phyloP scores from a whole-genome alignment of 345 rosid species.

The Sisymbrium irio region DNA sequence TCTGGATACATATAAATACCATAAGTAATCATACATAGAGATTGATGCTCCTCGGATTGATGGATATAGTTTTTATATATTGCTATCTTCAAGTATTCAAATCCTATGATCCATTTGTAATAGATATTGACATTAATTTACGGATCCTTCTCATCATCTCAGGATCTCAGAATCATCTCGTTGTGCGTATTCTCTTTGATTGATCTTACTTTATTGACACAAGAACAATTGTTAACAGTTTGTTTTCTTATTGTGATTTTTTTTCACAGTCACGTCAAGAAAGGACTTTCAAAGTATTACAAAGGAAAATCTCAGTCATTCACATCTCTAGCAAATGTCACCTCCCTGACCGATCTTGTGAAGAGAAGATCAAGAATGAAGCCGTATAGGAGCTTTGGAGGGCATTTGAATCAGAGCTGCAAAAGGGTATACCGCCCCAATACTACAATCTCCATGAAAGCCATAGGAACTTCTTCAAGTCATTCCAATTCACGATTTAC shows the following conservation, averaged over 20 bases:
- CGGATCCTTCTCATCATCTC: background rate
- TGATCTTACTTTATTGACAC: background rate
- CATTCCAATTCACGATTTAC: constrained; percentile 6
- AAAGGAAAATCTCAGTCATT: constrained; percentile 74
- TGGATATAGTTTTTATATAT: background rate
- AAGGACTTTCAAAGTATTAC: constrained; percentile 66
- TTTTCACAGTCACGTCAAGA: constrained; percentile 33
- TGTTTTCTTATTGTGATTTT: background rate
- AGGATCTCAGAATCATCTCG: background rate
- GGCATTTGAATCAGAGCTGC: background rate
- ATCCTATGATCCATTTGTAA: background rate
- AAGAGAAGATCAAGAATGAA: constrained; percentile 43
- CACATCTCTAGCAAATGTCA: constrained; percentile 58
- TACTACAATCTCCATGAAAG: constrained; percentile 13
- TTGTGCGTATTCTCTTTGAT: background rate
- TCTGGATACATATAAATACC: background rate
- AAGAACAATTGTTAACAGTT: background rate
- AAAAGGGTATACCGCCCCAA: constrained; percentile 8
- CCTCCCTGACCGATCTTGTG: constrained; percentile 43
- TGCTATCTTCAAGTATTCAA: background rate
- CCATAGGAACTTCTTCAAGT: constrained; percentile 2
- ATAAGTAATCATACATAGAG: background rate
- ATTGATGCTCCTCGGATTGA: background rate
- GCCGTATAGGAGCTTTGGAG: constrained; percentile 28
- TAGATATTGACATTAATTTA: background rate